phyloP scores from a whole-genome alignment of 441 rosid species.

The Macaranga tanarius region DNA sequence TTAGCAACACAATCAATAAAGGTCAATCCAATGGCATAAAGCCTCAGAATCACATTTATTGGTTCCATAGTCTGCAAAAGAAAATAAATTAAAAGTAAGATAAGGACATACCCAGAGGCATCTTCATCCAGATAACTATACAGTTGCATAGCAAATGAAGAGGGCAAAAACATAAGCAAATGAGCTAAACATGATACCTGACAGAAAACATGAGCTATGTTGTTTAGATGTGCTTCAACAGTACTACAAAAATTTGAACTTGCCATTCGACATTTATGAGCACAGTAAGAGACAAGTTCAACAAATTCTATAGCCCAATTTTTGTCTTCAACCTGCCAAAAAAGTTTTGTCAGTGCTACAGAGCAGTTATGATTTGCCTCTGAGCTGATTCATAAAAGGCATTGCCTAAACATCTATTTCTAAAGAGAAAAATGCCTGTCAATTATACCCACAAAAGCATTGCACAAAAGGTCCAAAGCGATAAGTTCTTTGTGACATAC shows the following conservation, averaged over 20 bases:
- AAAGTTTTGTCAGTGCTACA: neutral
- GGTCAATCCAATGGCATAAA: constrained; percentile 68
- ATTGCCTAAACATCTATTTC: neutral
- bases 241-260: constrained; percentile 37
- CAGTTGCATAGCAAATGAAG: constrained; percentile 15
- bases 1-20: constrained; percentile 36
- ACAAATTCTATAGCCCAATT: constrained; percentile 46
- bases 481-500: neutral
- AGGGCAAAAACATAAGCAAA: constrained; percentile 16
- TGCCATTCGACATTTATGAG: constrained; percentile 54
- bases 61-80: constrained; percentile 60
- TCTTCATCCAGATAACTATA: constrained; percentile 24
- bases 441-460: neutral
- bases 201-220: constrained; percentile 40
- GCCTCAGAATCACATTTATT: constrained; percentile 53
- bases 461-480: neutral
- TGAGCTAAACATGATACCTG: constrained; percentile 50
- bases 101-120: neutral
- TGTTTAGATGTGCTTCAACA: constrained; percentile 51
- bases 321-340: constrained; percentile 50
- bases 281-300: constrained; percentile 72
- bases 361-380: neutral
- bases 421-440: too few relatives aligned
- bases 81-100: constrained; percentile 22
- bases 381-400: neutral